Conservation (phyloP, 2,329 filamentous ascomycete species). For the Xylariaceae sp. region DNA sequence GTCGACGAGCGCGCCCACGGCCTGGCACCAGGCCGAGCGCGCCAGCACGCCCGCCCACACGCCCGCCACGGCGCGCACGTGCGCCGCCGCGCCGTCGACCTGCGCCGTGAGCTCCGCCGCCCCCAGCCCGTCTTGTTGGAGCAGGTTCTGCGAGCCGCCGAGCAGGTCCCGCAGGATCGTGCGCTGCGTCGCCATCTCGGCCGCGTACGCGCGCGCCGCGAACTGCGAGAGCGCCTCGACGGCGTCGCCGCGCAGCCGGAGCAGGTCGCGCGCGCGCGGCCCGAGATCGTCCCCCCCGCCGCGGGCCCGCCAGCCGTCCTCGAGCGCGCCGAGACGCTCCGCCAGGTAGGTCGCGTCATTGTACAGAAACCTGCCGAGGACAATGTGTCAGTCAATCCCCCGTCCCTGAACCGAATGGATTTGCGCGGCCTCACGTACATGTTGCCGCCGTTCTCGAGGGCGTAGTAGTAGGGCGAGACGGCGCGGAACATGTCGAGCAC, state of each 20-base stretch:
- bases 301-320: constrained; percentile 43
- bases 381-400: neutral
- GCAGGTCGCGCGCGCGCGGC: constrained; percentile 42
- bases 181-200: constrained; percentile 53
- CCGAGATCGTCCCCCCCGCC: constrained; percentile 46
- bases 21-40: constrained; percentile 55
- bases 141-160: constrained; percentile 51
- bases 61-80: constrained; percentile 45
- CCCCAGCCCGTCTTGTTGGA: constrained; percentile 49
- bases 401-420: no score
- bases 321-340: constrained; percentile 45
- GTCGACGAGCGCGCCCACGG: constrained; percentile 52
- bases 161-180: constrained; percentile 55
- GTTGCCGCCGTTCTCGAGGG: constrained; percentile 51
- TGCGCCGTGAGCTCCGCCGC: constrained; percentile 28
- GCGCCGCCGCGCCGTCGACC: constrained; percentile 45
- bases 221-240: constrained; percentile 52
- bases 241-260: constrained; percentile 54
- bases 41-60: constrained; percentile 53
- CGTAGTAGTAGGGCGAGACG: constrained; percentile 67
- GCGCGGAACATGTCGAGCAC: constrained; percentile 73
- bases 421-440: constrained; percentile 48
- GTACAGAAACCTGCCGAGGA: constrained; percentile 50
- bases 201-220: constrained; percentile 53
- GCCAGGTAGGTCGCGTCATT: constrained; percentile 60